Evolutionary conservation across 2,329 filamentous ascomycete species (phyloP).

Genomic region (Alternaria postmessia): DNA sequence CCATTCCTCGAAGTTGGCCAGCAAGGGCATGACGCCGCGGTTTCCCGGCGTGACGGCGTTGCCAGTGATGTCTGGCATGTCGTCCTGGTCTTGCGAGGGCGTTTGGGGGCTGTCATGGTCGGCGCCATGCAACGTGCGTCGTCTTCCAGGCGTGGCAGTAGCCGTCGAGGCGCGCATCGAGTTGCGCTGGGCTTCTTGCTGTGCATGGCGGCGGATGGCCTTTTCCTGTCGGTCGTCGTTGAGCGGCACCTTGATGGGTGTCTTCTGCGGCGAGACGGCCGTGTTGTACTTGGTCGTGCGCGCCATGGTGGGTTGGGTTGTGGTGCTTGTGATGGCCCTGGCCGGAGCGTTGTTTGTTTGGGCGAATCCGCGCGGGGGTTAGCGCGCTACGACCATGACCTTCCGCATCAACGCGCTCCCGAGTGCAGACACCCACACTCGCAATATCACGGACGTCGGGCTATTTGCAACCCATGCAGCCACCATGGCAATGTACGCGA

Average conservation of each 20-base stretch:
- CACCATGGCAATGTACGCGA: neutral
- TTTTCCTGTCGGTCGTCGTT: conserved; percentile 97
- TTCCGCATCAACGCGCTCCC: neutral
- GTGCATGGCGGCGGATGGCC: conserved; percentile 84
- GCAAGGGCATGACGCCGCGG: conserved; percentile 82
- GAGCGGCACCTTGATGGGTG: conserved; percentile 72
- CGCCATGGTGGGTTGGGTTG: conserved; percentile 56
- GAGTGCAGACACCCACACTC: neutral
- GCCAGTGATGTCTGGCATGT: conserved; percentile 69
- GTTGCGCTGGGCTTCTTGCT: conserved; percentile 90
- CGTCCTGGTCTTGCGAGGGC: conserved; percentile 57
- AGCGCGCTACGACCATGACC: no score
- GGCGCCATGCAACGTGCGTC: conserved; percentile 65
- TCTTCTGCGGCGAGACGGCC: conserved; percentile 60
- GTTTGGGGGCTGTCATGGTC: conserved; percentile 58
- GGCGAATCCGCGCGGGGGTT: no score
- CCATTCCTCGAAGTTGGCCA: conserved; percentile 99
- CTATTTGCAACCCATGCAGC: conserved; percentile 1
- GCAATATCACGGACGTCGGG: conserved; percentile 2
- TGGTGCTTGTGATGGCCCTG: no score
- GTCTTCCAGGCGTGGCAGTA: conserved; percentile 72
- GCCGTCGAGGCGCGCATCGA: conserved; percentile 81
- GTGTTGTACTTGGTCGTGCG: conserved; percentile 59
- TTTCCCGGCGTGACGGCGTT: conserved; percentile 92
- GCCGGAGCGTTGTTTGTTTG: no score